Base-by-base conservation (phyloP, 1,139 yeast species). In the Yamadazyma epiphylla region DNA sequence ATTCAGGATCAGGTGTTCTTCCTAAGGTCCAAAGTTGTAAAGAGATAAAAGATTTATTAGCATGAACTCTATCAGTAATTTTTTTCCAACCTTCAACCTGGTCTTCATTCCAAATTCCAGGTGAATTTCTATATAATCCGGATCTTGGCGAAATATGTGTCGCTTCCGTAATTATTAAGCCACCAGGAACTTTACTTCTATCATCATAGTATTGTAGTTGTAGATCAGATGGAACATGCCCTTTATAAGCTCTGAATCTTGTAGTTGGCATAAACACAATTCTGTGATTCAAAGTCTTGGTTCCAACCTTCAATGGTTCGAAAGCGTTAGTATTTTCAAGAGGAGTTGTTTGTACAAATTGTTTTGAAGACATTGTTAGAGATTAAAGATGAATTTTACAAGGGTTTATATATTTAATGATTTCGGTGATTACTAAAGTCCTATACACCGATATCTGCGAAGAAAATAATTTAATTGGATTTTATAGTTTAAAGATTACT, bases 21-120 rank as follows among this genome's bases (percentile, higher is more conserved):
- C 87, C 88, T 32, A 77, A 50, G 27, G 60, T 66, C 80, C 83
- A 78, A 24, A 82, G 46, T 54, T 82, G 91, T 24, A 67, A 46
- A 36, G 72, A 64, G 10, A 73, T 50, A 36, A 51, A 66, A 0
- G 84, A 69, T 17, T 70, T 64, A 40, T 79, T 70, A 25, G 55
- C 62, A 44, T 80, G 86, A 24, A 79, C 69, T 12, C 53, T 62
- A 16, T 67, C 64, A 32, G 60, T 55, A 34, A 78, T 63, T 36
- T 60, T 57, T 33, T 58, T 64, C 82, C 81, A 77, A 13, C 58
- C 67, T 9, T 45, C 55, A 19, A 61, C 49, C 35, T 74, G 81
- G 14, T 54, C n/a, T 7, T 60, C 57, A 25, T 56, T 62, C 59
- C 63, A 76, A 26, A 78, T 62, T 29, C 83, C 82, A 15, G 85